Evolutionary conservation across 768 basidiomycete genomes (phyloP).

Genomic region (Xanthoconium purpureum): DNA sequence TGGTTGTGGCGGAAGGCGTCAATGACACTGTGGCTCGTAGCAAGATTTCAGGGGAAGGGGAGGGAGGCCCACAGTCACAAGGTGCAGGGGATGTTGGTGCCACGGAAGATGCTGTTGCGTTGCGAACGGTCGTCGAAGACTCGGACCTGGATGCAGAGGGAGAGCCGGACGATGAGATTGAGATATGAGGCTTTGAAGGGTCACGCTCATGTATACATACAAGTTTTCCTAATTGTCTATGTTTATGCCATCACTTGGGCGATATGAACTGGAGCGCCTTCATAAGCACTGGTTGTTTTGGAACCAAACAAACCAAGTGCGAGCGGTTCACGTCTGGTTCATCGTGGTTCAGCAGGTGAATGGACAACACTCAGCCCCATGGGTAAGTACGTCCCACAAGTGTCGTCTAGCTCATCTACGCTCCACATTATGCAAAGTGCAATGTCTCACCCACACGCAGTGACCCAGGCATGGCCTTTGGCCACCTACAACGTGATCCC

Average conservation of each 20-base stretch:
- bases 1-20: slow-evolving; percentile 38
- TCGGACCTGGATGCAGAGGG: slow-evolving; percentile 42
- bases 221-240: slow-evolving; percentile 23
- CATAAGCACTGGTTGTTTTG: slow-evolving; percentile 22
- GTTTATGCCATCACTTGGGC: slow-evolving; percentile 3
- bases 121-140: slow-evolving; percentile 24
- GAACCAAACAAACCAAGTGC: slow-evolving; percentile 20
- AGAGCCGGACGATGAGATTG: slow-evolving; percentile 45
- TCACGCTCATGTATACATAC: slow-evolving; percentile 19
- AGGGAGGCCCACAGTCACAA: slow-evolving; percentile 6
- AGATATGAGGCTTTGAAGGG: slow-evolving; percentile 32
- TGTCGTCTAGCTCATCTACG: neutral
- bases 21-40: slow-evolving; percentile 28
- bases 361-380: slow-evolving; percentile 35
- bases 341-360: slow-evolving; percentile 32
- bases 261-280: slow-evolving; percentile 24
- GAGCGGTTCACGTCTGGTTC: slow-evolving; percentile 37
- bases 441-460: slow-evolving; percentile 35
- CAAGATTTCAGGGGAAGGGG: slow-evolving; percentile 24
- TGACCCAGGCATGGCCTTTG: slow-evolving; percentile 60
- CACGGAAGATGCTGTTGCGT: slow-evolving; percentile 1
- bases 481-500: slow-evolving; percentile 56
- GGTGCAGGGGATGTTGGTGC: neutral
- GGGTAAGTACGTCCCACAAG: slow-evolving; percentile 29
- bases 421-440: neutral